Percentiles rank a stretch among this genome's conserved stretches.
phyloP scores from a whole-genome alignment of 1,139 yeast species.

The Blastobotrys raffinosifermentans region DNA sequence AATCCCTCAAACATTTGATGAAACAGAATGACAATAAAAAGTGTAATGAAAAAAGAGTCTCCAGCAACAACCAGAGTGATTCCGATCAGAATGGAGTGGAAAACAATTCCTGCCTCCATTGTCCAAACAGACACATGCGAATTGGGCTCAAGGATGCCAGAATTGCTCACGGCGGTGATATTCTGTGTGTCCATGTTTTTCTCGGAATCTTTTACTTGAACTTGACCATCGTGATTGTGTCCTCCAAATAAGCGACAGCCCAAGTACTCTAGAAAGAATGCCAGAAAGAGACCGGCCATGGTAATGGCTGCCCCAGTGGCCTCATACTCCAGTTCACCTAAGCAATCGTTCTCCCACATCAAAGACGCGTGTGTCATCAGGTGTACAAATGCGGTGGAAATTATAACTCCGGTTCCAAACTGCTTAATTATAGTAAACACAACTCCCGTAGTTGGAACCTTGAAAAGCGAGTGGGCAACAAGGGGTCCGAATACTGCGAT shows the following conservation, averaged over 20 bases:
- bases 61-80: conserved; percentile 61
- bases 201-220: conserved; percentile 1
- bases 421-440: conserved; percentile 26
- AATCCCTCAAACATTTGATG: conserved; percentile 89
- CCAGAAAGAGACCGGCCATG: conserved; percentile 33
- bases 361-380: conserved; percentile 68
- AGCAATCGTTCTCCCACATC: conserved; percentile 43
- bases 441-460: conserved; percentile 24
- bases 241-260: conserved; percentile 12
- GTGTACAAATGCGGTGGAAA: conserved; percentile 82
- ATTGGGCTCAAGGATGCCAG: conserved; percentile 13
- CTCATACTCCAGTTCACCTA: conserved; percentile 42
- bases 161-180: conserved; percentile 4
- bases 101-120: conserved; percentile 67
- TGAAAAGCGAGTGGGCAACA: conserved; percentile 21
- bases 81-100: conserved; percentile 74
- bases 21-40: conserved; percentile 72
- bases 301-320: conserved; percentile 32
- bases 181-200: conserved; percentile 4
- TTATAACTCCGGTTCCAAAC: conserved; percentile 84
- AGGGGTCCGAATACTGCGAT: conserved; percentile 33
- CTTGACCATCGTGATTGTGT: conserved; percentile 5
- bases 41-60: conserved; percentile 56
- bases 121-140: conserved; percentile 43
- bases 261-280: conserved; percentile 29